Percentiles rank a stretch among this genome's conserved stretches.
These are phyloP conservation scores for Coffea humblotiana DNA, from an alignment of 305 asterid species.

Conservation along the genomic window DNA sequence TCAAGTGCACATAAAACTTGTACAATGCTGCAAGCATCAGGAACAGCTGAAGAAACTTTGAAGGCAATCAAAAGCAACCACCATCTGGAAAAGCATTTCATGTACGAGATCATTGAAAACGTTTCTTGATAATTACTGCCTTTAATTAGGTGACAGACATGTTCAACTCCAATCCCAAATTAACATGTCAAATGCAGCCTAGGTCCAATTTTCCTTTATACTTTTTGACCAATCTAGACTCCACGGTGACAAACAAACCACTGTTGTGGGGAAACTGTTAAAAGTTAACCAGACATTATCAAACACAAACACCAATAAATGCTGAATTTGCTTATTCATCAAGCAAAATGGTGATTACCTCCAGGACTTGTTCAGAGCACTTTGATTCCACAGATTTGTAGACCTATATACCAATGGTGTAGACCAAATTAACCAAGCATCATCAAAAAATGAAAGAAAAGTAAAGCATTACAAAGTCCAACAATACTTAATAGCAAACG, in stretches of 20 bases:
- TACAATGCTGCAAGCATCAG: background rate
- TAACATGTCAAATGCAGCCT: background rate
- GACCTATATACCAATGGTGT: slow-evolving; percentile 42
- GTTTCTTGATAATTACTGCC: background rate
- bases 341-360: slow-evolving; percentile 46
- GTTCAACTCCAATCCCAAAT: background rate
- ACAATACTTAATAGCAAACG: background rate
- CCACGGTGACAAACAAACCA: background rate
- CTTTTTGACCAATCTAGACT: background rate
- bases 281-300: background rate
- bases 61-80: background rate
- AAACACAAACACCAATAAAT: background rate
- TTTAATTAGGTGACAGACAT: background rate
- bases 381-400: slow-evolving; percentile 73
- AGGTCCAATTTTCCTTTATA: background rate
- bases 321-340: background rate
- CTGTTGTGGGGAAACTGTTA: background rate
- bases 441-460: background rate
- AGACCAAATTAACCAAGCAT: background rate
- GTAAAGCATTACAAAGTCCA: background rate
- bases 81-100: background rate
- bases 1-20: background rate
- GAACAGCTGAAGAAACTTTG: background rate
- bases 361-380: slow-evolving; percentile 62
- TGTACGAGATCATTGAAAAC: background rate